Base-by-base conservation (phyloP, 495 filamentous ascomycete genomes). In the Penicillium bovifimosum region DNA sequence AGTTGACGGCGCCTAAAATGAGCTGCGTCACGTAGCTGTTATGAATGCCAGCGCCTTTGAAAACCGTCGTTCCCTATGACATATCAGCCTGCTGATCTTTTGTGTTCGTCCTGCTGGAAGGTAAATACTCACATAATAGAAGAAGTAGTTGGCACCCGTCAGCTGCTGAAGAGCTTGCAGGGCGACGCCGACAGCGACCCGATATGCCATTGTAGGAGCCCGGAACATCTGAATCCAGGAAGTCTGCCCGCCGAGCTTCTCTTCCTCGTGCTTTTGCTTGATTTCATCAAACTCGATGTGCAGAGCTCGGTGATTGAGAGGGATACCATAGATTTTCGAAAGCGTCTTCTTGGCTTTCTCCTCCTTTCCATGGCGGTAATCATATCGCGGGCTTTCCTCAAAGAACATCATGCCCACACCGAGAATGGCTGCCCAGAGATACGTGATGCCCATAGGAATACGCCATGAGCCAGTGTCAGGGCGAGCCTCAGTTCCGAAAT, bases 381-480 rank as follows among this genome's bases (percentile, higher is more conserved):
- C 82, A 57, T 75, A 84, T 13, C 85, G 82, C 6, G 86, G 86
- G 26, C 80, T 86, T 64, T 88, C 86, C n/a, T 85, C 84, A 52
- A 90, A 82, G 60, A 84, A 75, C 3, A 80, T 65, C 53, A 90
- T 86, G 6, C 86, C 86, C 10, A 70, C 52, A 1, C 83, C 85
- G 13, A 93, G 82, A 39, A 90, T 74, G 17, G 85, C 58, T 9
- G 87, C 82, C 79, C 85, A 91, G 34, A 88, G 64, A 57, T 87
- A 86, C 2, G 85, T 82, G 29, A 93, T 67, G 8, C 86, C 89
- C 74, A 86, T 87, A n/a, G 88, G 80, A 41, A 95, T 87, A 26
- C 86, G 76, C 86, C 89, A 93, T 17, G 84, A 82, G 9, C 69
- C 74, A 17, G 79, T 72, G 41, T 61, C 50, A 0, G 39, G 24